These are phyloP conservation scores for Eucalyptus victrix DNA, from an alignment of 345 rosid genomes.

Conservation along the genomic window DNA sequence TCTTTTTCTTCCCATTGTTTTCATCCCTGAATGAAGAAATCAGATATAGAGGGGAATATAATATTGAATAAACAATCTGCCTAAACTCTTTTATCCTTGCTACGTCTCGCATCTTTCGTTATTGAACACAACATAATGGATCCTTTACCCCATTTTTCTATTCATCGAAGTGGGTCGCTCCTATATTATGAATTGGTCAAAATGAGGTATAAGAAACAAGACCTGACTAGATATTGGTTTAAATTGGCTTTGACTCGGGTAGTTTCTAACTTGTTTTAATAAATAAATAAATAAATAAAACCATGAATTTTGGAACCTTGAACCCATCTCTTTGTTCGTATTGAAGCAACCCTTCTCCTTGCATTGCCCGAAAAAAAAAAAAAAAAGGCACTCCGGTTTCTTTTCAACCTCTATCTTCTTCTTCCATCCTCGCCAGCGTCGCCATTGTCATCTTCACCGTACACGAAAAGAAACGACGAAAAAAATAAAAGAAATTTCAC, in stretches of 20 bases:
- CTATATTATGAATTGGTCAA: background rate
- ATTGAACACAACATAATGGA: background rate
- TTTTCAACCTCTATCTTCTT: too few relatives aligned
- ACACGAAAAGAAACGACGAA: too few relatives aligned
- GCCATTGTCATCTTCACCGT: too few relatives aligned
- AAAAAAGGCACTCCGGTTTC: too few relatives aligned
- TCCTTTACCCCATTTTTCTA: accelerated
- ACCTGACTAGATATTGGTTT: background rate
- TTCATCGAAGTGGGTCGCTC: background rate
- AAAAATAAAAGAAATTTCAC: too few relatives aligned
- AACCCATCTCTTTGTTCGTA: too few relatives aligned
- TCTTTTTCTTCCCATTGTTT: background rate
- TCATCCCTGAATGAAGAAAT: background rate
- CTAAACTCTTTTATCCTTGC: background rate
- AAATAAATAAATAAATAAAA: too few relatives aligned
- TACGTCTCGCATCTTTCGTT: background rate
- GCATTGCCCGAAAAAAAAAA: too few relatives aligned
- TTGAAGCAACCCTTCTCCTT: too few relatives aligned
- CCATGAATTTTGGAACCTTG: too few relatives aligned
- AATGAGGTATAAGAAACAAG: background rate
- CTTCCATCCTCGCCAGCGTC: too few relatives aligned
- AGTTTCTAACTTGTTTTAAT: background rate
- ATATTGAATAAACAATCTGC: background rate
- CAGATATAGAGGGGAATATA: background rate
- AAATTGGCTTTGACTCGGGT: background rate